A percentile compares a stretch with the other conserved stretches of the same genome.
phyloP scores from a whole-genome alignment of 1,284 basidiomycete species.

The Retiboletus flavoniger region DNA sequence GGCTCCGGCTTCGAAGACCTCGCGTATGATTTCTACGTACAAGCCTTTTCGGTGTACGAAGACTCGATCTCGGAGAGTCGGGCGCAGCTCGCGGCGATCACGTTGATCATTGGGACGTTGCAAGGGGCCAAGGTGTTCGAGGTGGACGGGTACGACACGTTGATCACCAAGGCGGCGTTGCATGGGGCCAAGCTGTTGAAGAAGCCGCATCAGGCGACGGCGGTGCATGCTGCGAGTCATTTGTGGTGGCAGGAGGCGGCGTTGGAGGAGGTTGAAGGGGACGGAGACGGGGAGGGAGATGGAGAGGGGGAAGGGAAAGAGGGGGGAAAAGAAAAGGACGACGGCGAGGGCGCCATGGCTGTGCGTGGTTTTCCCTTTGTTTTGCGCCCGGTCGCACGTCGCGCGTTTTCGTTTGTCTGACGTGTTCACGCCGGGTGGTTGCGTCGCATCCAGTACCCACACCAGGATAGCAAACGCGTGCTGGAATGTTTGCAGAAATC shows the following conservation, averaged over 20 bases:
- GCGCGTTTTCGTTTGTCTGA: not conserved
- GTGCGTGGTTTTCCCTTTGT: conserved; percentile 42
- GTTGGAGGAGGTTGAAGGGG: conserved; percentile 40
- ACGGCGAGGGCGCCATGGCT: conserved; percentile 53
- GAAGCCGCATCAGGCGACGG: conserved; percentile 94
- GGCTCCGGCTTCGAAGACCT: conserved; percentile 80
- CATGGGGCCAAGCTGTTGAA: conserved; percentile 93
- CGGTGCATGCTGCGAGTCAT: conserved; percentile 92
- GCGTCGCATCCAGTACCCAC: conserved; percentile 49
- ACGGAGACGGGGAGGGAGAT: conserved; percentile 36
- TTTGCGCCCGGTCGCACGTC: not conserved
- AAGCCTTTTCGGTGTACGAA: conserved; percentile 94
- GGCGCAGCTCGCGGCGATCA: conserved; percentile 91
- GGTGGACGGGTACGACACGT: conserved; percentile 89
- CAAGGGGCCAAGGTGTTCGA: conserved; percentile 85
- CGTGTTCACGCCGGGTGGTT: not conserved
- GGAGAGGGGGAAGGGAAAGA: conserved; percentile 32
- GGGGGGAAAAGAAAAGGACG: conserved; percentile 38
- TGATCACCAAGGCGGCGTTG: conserved; percentile 93
- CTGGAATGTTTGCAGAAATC: conserved; percentile 94
- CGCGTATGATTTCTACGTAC: conserved; percentile 93
- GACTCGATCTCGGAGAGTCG: conserved; percentile 91
- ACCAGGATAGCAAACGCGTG: conserved; percentile 92
- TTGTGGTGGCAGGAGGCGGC: conserved; percentile 90
- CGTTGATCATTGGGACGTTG: conserved; percentile 85